Base-by-base conservation (phyloP, 495 filamentous ascomycete genomes). In the Penicillium manginii region DNA sequence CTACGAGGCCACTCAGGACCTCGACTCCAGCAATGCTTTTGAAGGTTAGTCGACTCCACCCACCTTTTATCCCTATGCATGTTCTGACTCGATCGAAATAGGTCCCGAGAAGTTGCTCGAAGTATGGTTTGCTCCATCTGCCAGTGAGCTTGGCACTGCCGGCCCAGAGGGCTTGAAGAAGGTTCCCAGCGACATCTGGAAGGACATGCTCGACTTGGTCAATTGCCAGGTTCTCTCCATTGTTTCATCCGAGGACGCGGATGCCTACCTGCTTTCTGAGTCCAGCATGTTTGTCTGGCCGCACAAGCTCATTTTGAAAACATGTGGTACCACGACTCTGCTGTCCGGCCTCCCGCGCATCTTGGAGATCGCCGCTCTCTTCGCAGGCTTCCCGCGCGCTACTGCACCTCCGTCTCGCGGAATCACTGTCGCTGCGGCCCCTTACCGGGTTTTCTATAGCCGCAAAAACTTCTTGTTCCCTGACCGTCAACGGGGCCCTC, bases 241-340 rank as follows among this genome's bases (percentile, higher is more conserved):
- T 60, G 84, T 99, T 50, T 86, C 92, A 65, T 96, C 93, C n/a
- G 92, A 97, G 60, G 86, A 96, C 74, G 88, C 97, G 55, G 96
- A 99, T 72, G 96, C 96, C 62, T 99, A 99, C 66, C 85, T 99
- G 32, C 84, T 99, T 52, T 98, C 94, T 51, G 96, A 99, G 76
- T 98, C 96, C 18, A 98, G 94, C 86, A 79, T 99, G 93, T 99
- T 99, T 73, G 92, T 99, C 63, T 99, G 96, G 73, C 92, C 92
- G 21, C 94, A 99, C 84, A 99, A 99, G 79, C 80, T 99, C 49
- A 96, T 99, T 62, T 81, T 99, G 46, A 99, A 99, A 86, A 99
- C 96, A 11, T 99, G 96, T 68, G 96, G 96, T 52, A 99, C 96
- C 7, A 99, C 96, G 4, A 99, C 96, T 0, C 78, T 99, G 59